phyloP scores from a whole-genome alignment of 805 yeast genomes.

The Ogataea nonfermentans region DNA sequence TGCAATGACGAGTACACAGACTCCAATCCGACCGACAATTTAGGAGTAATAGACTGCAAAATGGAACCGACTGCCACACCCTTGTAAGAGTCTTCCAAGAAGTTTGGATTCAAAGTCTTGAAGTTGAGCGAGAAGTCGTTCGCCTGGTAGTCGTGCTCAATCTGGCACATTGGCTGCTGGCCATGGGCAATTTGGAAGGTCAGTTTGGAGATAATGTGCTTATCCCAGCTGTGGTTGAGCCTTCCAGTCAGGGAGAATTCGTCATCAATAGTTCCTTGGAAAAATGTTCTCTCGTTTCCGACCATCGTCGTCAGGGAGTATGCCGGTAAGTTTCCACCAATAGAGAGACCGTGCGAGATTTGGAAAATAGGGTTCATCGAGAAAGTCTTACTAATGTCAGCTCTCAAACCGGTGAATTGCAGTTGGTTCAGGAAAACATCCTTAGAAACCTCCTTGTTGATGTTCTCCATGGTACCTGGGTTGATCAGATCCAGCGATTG shows the following conservation, averaged over 20 bases:
- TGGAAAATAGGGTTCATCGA: conserved; percentile 93
- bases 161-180: conserved; percentile 91
- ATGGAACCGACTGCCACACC: conserved; percentile 93
- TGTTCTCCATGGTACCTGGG: conserved; percentile 94
- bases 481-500: conserved; percentile 75
- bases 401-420: conserved; percentile 93
- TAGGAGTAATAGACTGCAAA: conserved; percentile 84
- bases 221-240: conserved; percentile 87
- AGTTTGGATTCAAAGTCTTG: conserved; percentile 86
- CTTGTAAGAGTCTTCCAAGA: conserved; percentile 69
- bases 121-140: conserved; percentile 83
- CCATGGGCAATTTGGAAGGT: conserved; percentile 84
- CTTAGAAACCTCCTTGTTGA: conserved; percentile 89
- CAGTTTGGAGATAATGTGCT: conserved; percentile 72
- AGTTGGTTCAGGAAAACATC: conserved; percentile 90
- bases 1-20: conserved; percentile 81
- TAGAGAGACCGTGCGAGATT: conserved; percentile 87
- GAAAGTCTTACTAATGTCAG: conserved; percentile 92
- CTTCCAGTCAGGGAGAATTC: conserved; percentile 85
- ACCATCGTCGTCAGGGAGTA: conserved; percentile 88
- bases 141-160: conserved; percentile 95
- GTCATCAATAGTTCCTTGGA: conserved; percentile 90
- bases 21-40: conserved; percentile 86
- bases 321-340: conserved; percentile 86
- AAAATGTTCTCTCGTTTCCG: conserved; percentile 79